These are phyloP conservation scores for Medicago arabica DNA, from an alignment of 306 rosid species.

Conservation along the genomic window DNA sequence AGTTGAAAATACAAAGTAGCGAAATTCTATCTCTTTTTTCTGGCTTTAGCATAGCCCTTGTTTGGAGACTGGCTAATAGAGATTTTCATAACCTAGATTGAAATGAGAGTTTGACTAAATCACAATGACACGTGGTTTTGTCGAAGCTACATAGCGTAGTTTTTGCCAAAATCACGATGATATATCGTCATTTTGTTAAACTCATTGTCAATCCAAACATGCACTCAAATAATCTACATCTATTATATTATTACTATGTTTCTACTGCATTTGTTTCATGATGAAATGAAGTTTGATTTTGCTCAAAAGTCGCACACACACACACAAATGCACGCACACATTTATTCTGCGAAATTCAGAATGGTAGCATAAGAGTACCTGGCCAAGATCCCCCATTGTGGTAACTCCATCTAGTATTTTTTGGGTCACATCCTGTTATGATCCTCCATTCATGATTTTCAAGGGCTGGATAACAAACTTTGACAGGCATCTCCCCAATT, in stretches of 20 bases:
- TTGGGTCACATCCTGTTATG: constrained; percentile 81
- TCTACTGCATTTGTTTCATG: neutral
- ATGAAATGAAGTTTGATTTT: neutral
- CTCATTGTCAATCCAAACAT: neutral
- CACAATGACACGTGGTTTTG: neutral
- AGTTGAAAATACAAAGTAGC: neutral
- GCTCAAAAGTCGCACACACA: neutral
- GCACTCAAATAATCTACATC: neutral
- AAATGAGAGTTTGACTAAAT: neutral
- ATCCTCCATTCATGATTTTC: constrained; percentile 80
- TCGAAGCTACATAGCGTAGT: neutral
- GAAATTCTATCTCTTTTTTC: neutral
- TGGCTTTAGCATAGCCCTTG: neutral
- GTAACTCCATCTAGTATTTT: constrained; percentile 93
- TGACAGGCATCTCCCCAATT: constrained; percentile 85
- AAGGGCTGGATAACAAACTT: constrained; percentile 89
- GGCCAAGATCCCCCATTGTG: constrained; percentile 98
- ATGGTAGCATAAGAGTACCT: constrained; percentile 51
- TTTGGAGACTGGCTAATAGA: neutral
- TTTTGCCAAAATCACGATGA: too few relatives aligned
- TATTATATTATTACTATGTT: neutral
- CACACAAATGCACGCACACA: neutral
- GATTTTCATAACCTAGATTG: neutral
- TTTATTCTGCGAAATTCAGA: constrained; percentile 4
- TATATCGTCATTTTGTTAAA: neutral